Evolutionary conservation across 495 filamentous ascomycete species (phyloP).

Genomic region (Penicillium canescens): DNA sequence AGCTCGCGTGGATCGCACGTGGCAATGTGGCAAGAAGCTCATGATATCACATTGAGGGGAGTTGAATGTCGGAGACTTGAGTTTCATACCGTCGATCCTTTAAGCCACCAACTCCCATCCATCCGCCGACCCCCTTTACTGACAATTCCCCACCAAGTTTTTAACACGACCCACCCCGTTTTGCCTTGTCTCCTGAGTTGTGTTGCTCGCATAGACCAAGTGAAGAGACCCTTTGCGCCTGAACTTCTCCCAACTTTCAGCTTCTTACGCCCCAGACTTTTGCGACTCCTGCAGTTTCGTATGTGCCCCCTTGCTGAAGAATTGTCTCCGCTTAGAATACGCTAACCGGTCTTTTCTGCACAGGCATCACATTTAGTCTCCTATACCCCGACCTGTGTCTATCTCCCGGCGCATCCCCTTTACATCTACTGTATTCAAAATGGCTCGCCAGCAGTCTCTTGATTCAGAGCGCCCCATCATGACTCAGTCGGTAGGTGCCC

Average conservation of each 20-base stretch:
- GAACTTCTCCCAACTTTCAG: neutral
- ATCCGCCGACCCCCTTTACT: conserved; percentile 3
- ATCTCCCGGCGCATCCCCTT: neutral
- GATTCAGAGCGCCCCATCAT: conserved; percentile 78
- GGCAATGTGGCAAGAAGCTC: neutral
- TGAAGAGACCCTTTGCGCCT: neutral
- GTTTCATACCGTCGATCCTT: conserved; percentile 3
- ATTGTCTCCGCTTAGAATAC: neutral
- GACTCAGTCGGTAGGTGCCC: conserved; percentile 65
- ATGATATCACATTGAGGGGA: neutral
- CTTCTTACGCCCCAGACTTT: neutral
- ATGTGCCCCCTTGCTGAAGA: neutral
- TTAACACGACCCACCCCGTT: conserved; percentile 25
- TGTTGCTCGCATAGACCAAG: neutral
- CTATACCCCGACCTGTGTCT: neutral
- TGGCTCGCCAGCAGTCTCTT: conserved; percentile 65
- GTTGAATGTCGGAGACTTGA: neutral
- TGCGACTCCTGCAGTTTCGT: neutral
- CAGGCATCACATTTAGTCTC: neutral
- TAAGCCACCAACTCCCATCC: neutral
- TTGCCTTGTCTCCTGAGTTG: conserved; percentile 20
- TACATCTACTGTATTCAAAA: conserved; percentile 9
- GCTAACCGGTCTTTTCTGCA: neutral
- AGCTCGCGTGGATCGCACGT: neutral
- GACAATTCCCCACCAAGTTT: conserved; percentile 8